phyloP scores from a whole-genome alignment of 257 asterid species.

The Thymus quinquecostatus region DNA sequence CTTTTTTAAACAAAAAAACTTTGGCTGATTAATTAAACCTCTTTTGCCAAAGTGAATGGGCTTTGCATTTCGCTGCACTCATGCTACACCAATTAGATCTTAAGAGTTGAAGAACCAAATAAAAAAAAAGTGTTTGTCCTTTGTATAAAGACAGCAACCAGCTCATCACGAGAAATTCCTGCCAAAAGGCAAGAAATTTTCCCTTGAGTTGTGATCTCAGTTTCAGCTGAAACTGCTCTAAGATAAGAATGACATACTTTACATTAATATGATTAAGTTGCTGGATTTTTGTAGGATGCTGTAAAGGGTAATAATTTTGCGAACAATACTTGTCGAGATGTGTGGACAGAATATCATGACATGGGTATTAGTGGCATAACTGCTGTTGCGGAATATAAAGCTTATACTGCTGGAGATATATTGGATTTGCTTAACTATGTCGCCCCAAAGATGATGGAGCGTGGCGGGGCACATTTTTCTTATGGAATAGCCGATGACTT shows the following conservation, averaged over 20 bases:
- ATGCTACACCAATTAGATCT: background rate
- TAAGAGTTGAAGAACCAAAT: background rate
- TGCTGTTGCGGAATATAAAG: conserved; percentile 79
- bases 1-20: too few species aligned
- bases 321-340: conserved; percentile 69
- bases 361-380: conserved; percentile 78
- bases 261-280: conserved; percentile 3
- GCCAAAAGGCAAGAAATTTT: background rate
- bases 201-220: background rate
- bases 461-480: conserved; percentile 78
- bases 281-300: conserved; percentile 63
- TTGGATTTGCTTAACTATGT: conserved; percentile 72
- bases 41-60: background rate
- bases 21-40: background rate
- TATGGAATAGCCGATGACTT: conserved; percentile 86
- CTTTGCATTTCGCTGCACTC: background rate
- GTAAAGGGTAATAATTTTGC: conserved; percentile 73
- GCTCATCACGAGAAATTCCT: conserved; percentile 1
- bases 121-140: background rate
- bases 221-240: too few species aligned
- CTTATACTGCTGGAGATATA: conserved; percentile 70
- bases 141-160: conserved; percentile 1
- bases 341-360: conserved; percentile 92
- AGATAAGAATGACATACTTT: too few species aligned
- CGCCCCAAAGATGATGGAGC: conserved; percentile 90